Base-by-base conservation (phyloP, 2,329 filamentous ascomycete species). In the Penicillium griseofulvum region DNA sequence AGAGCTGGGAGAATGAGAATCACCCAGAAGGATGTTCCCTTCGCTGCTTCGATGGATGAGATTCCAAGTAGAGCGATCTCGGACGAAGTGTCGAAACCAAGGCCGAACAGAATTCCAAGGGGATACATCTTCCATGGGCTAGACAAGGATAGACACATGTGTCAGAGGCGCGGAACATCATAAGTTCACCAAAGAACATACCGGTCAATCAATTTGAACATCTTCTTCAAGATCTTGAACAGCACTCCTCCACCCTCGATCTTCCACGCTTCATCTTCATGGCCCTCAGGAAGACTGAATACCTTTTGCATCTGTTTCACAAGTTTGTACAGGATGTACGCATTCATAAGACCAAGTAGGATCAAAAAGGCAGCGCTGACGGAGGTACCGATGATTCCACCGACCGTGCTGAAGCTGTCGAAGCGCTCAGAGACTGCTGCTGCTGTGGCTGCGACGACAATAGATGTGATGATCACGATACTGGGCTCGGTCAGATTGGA, bases 31-130 rank as follows among this genome's bases (percentile, higher is more conserved):
- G 87, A 90, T 0, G 91, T 97, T 1, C 93, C 93, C 57, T 88
- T 82, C 0, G 91, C 86, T 0, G 89, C 92, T 66, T 97, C 89
- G 1, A 99, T 86, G 29, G 89, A 91, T 0, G 90, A 89, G 60
- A 97, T 96, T 0, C 93, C 94, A 0, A 99, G 76, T 8, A 99
- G 81, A 0, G 94, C 93, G 66, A 97, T 90, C 72, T 99, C 93
- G 8, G 90, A 96, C 38, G 89, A 95, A 0, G 94, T 97, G 70
- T 97, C 94, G 70, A 99, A 97, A 0, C 93, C 94, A 0, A 97
- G 80, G 0, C 93, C 94, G 67, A 93, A 97, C 5, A 97, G 77
- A 0, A 97, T 81, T 0, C 93, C 93, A 0, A 96, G 78, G 0
- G 91, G 91, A 63, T 95, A 94, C 91, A 96, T 96, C 73, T 97